Conservation (phyloP, 768 basidiomycete genomes). For the Pleurotus tuber-regium region DNA sequence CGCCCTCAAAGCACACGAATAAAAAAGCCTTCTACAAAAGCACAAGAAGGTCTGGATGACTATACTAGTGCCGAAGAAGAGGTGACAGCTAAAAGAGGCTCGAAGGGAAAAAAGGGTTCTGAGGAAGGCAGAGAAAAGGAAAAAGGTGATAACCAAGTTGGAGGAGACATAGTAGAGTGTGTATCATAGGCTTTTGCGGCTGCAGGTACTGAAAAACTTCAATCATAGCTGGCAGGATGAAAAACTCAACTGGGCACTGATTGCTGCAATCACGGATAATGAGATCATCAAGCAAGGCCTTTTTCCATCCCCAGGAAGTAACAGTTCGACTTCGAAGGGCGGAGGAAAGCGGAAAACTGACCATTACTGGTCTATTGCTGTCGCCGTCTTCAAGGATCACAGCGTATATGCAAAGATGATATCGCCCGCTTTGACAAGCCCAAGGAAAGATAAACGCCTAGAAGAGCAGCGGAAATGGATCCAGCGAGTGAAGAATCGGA, state of each 20-base stretch:
- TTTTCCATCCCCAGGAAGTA: slow-evolving; percentile 16
- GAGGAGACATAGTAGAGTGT: background rate
- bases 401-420: slow-evolving; percentile 8
- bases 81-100: background rate
- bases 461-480: slow-evolving; percentile 4
- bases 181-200: background rate
- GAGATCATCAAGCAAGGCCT: slow-evolving; percentile 16
- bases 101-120: background rate
- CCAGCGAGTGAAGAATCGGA: slow-evolving; percentile 8
- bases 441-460: no score
- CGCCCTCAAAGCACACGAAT: background rate
- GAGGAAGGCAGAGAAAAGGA: background rate
- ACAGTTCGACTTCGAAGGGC: slow-evolving; percentile 10
- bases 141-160: background rate
- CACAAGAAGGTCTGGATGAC: background rate
- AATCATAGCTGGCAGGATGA: slow-evolving; percentile 8
- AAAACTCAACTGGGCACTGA: slow-evolving; percentile 5
- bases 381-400: slow-evolving; percentile 14
- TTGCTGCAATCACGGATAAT: slow-evolving; percentile 7
- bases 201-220: no score
- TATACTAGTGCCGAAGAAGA: background rate
- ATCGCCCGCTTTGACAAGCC: background rate
- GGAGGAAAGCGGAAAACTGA: slow-evolving; percentile 16
- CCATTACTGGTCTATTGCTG: slow-evolving; percentile 12
- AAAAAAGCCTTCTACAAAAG: background rate